phyloP scores from a whole-genome alignment of 2,329 filamentous ascomycete genomes.

The Aspergillus sp. region DNA sequence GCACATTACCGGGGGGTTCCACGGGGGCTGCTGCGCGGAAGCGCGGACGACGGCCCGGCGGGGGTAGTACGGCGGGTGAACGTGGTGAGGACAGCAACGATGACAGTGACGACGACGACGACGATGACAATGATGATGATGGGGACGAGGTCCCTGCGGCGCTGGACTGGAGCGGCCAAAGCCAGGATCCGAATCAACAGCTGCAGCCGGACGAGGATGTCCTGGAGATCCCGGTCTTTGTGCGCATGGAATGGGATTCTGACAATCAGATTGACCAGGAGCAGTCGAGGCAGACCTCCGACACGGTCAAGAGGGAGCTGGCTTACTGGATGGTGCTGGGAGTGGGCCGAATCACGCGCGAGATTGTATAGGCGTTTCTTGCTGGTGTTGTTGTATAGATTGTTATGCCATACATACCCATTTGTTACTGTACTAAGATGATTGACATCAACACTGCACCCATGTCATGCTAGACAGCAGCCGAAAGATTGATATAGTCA shows the following conservation, averaged over 20 bases:
- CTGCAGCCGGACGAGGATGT: conserved; percentile 58
- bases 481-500: neutral
- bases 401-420: conserved; percentile 1
- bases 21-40: conserved; percentile 17
- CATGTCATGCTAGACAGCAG: too few relatives aligned
- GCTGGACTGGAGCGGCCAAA: conserved; percentile 26
- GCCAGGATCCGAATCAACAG: conserved; percentile 9
- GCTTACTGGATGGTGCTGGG: conserved; percentile 96
- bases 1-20: conserved; percentile 31
- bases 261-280: conserved; percentile 49
- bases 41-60: too few relatives aligned
- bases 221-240: conserved; percentile 91
- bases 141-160: conserved; percentile 24
- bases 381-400: conserved; percentile 9
- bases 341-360: conserved; percentile 68
- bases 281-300: conserved; percentile 53
- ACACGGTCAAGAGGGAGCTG: conserved; percentile 77
- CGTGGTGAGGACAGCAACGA: conserved; percentile 32
- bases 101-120: conserved; percentile 25
- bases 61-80: conserved; percentile 2
- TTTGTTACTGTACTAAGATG: neutral
- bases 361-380: conserved; percentile 12
- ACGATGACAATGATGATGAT: conserved; percentile 28
- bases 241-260: conserved; percentile 84
- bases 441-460: neutral